A percentile compares a stretch with the other conserved stretches of the same genome.
Conservation (phyloP, 2,329 filamentous ascomycete species). For the Alternaria sp. region DNA sequence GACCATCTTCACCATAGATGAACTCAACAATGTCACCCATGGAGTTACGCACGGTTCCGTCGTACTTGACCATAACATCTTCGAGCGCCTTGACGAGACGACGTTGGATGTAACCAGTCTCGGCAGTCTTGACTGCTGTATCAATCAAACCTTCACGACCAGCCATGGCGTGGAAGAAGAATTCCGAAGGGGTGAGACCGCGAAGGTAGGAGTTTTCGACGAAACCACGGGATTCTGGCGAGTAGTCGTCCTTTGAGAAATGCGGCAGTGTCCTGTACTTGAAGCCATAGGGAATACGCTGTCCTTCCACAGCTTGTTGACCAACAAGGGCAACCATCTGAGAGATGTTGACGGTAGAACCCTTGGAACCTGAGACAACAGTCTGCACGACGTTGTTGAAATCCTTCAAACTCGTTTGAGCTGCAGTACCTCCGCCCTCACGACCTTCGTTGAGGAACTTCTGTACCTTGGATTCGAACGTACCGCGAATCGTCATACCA, state of each 20-base stretch:
- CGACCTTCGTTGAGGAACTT: constrained; percentile 93
- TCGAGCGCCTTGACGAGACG: constrained; percentile 97
- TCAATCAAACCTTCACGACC: constrained; percentile 99
- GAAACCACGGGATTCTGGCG: constrained; percentile 94
- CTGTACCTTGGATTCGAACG: constrained; percentile 96
- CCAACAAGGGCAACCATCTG: constrained; percentile 99
- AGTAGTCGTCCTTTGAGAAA: constrained; percentile 99
- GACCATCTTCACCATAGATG: constrained; percentile 95
- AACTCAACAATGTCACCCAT: constrained; percentile 97
- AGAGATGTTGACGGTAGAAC: constrained; percentile 98
- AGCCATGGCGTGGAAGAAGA: constrained; percentile 99
- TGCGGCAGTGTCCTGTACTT: constrained; percentile 97
- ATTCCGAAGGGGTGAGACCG: constrained; percentile 92
- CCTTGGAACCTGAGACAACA: constrained; percentile 96
- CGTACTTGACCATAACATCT: constrained; percentile 97
- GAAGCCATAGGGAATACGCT: constrained; percentile 99
- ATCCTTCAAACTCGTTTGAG: constrained; percentile 92
- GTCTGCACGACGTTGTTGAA: constrained; percentile 97
- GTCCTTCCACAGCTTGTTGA: constrained; percentile 97
- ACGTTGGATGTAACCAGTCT: constrained; percentile 98
- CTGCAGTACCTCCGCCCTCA: constrained; percentile 93
- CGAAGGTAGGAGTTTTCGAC: constrained; percentile 98
- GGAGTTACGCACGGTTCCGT: constrained; percentile 96
- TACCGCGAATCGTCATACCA: constrained; percentile 98
- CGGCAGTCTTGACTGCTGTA: constrained; percentile 98